Conservation (phyloP, 306 rosid species). For the Rosa chinensis region DNA sequence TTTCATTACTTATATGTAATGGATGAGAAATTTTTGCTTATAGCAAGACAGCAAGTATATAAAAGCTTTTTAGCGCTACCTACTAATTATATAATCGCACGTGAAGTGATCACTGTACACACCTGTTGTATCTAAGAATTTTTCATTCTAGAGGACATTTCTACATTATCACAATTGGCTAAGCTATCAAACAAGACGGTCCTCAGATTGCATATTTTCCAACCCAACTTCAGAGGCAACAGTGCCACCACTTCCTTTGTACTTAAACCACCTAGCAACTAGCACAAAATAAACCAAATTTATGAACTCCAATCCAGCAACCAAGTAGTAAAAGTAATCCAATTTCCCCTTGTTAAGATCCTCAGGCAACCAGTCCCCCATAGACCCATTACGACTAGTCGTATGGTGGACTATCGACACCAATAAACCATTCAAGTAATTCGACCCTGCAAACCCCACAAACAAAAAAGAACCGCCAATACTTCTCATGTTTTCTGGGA, state of each 20-base stretch:
- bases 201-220: constrained; percentile 19
- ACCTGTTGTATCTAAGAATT: background rate
- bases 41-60: background rate
- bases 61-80: background rate
- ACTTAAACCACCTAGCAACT: constrained; percentile 63
- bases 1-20: background rate
- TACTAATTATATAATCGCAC: background rate
- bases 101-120: background rate
- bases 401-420: constrained; percentile 34
- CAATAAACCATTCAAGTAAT: constrained; percentile 43
- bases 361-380: constrained; percentile 37
- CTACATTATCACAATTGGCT: background rate
- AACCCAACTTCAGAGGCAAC: constrained; percentile 27
- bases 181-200: constrained; percentile 23
- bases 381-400: constrained; percentile 10
- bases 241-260: constrained; percentile 36
- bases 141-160: background rate
- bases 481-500: constrained; percentile 47
- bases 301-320: constrained; percentile 36
- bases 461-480: constrained; percentile 38
- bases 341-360: constrained; percentile 62
- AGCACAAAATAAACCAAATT: constrained; percentile 49
- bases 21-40: background rate
- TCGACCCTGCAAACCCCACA: constrained; percentile 33
- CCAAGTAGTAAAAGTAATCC: constrained; percentile 53